Percentiles rank a stretch among this genome's conserved stretches.
These are phyloP conservation scores for Coemansia sp. DNA, from an alignment of 192 early-diverging fungal genomes.

Conservation along the genomic window DNA sequence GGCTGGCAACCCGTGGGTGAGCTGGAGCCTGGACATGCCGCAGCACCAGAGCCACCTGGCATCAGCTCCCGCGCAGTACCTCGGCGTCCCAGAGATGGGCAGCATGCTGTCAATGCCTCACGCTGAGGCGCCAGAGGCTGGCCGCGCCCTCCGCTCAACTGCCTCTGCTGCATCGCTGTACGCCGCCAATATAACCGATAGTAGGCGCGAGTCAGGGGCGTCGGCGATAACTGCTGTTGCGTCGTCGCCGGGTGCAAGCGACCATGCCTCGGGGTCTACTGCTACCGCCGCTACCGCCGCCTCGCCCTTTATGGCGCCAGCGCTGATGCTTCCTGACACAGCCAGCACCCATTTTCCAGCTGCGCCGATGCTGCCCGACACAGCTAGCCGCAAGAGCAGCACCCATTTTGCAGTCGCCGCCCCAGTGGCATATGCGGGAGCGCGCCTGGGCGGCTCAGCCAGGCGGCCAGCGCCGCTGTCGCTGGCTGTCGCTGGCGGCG, in stretches of 20 bases:
- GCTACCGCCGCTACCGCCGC: constrained; percentile 22
- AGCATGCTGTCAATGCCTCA: not conserved
- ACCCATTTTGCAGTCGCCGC: not conserved
- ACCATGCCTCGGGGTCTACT: constrained; percentile 9
- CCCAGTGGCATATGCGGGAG: not conserved
- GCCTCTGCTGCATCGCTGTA: constrained; percentile 24
- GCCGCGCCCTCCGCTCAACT: constrained; percentile 1
- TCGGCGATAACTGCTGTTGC: constrained; percentile 56
- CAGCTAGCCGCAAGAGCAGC: constrained; percentile 4
- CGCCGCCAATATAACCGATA: constrained; percentile 51
- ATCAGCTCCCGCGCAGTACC: constrained; percentile 2
- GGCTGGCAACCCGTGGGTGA: constrained; percentile 32
- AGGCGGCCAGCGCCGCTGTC: constrained; percentile 44
- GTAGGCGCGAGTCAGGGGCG: constrained; percentile 56
- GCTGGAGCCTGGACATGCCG: constrained; percentile 27
- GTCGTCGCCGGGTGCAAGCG: constrained; percentile 30
- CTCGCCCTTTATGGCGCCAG: constrained; percentile 29
- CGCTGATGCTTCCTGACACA: constrained; percentile 1
- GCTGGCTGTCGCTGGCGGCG: constrained; percentile 5
- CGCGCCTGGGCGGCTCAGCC: not conserved
- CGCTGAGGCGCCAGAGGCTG: not conserved
- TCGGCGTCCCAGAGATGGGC: constrained; percentile 9
- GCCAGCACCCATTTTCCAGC: too few relatives aligned
- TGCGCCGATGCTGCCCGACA: not conserved
- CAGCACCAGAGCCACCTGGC: constrained; percentile 7